Base-by-base conservation (phyloP, 2,329 filamentous ascomycete species). In the Aspergillus brasiliensis region DNA sequence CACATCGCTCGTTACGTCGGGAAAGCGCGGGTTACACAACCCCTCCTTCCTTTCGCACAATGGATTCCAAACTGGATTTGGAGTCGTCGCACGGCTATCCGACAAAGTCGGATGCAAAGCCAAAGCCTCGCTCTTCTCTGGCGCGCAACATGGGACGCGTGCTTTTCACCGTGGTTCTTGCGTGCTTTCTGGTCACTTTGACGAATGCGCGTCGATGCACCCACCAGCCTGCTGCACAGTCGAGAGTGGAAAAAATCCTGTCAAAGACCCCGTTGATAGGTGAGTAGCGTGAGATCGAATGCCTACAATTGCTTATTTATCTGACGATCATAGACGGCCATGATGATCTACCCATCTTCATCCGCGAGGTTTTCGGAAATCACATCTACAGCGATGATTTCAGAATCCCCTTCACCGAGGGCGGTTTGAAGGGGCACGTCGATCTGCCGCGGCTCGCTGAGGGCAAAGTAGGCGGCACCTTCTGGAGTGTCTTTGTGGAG, bases 401-500 rank as follows among this genome's bases (percentile, higher is more conserved):
- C 38, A 47, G 31, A 11, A 78, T 87, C 38, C 83, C 84, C 5
- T 97, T 97, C 70, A 84, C 88, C 65, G 79, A 90, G 21, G 91
- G 91, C 31, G 85, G 84, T 0, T 77, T 96, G 54, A 71, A 74
- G 0, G 82, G 82, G 3, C 91, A 98, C 66, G 89, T 95, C 55
- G 94, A 98, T 73, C 79, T 97, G 8, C 88, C 89, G 1, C 86
- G 93, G 5, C 82, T 97, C 51, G 82, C 84, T 37, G 76, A 85
- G 52, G 92, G 93, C 63, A 67, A 68, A 28, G 69, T 75, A 4
- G 92, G 92, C 40, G 94, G 92, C 57, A 88, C 91, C n/a, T 97
- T 97, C 74, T 97, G 93, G 94, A 93, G 89, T 72, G 91, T 95
- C 8, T 98, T 84, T 69, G 86, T 90, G 42, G 85, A 86, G 0